A percentile compares a stretch with the other conserved stretches of the same genome.
Conservation (phyloP, 176 grass and related monocot genomes). For the Puya raimondii region DNA sequence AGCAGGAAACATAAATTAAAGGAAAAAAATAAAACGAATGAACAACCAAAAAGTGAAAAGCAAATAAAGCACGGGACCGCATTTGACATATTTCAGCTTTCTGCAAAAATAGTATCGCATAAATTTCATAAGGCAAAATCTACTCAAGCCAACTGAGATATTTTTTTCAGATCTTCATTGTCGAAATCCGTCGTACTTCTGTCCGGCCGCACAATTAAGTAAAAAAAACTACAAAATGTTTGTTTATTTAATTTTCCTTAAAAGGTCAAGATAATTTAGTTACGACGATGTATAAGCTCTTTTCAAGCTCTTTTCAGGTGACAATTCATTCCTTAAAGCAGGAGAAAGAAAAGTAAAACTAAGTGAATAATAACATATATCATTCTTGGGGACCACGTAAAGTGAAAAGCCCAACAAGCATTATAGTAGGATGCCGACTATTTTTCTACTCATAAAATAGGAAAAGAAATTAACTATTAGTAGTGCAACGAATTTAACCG, state of each 20-base stretch:
- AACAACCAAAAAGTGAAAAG: no score
- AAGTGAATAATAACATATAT: background rate
- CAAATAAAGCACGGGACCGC: no score
- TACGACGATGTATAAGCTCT: background rate
- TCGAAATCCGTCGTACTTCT: no score
- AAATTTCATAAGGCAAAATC: no score
- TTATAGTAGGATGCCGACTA: background rate
- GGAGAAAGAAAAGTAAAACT: background rate
- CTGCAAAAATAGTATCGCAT: no score
- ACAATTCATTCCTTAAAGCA: background rate
- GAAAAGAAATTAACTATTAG: no score
- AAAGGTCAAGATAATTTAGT: background rate
- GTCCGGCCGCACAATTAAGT: background rate
- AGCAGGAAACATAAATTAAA: no score
- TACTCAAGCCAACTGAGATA: no score
- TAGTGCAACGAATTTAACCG: no score
- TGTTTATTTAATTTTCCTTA: background rate
- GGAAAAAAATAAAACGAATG: no score
- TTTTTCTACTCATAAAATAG: background rate
- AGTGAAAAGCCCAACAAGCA: background rate
- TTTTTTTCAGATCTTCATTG: no score
- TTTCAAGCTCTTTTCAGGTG: background rate
- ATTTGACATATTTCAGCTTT: no score
- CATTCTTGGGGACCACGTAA: background rate
- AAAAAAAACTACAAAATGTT: background rate